phyloP scores from a whole-genome alignment of 768 basidiomycete species.

The Boletus speciosus region DNA sequence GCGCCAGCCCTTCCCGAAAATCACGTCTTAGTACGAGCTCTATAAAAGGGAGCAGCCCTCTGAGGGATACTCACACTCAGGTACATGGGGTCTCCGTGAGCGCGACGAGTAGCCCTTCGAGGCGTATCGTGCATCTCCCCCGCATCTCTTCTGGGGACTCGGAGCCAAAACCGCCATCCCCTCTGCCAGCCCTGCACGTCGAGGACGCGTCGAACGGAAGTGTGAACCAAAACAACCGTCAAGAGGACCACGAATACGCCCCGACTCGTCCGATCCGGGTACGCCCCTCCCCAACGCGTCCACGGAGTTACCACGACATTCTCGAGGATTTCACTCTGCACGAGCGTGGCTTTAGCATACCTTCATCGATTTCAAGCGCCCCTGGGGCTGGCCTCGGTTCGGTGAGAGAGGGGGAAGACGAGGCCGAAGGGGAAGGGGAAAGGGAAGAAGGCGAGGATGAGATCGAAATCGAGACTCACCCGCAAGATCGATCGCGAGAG shows the following conservation, averaged over 20 bases:
- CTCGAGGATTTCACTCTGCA: slow-evolving; percentile 57
- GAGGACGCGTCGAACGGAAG: background rate
- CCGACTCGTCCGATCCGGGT: slow-evolving; percentile 27
- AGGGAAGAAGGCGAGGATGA: background rate
- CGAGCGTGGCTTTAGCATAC: slow-evolving; percentile 28
- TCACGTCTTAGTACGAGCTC: slow-evolving; percentile 24
- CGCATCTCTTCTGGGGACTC: slow-evolving; percentile 18
- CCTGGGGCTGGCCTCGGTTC: slow-evolving; percentile 22
- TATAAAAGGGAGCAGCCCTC: slow-evolving; percentile 16
- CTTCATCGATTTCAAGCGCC: slow-evolving; percentile 29
- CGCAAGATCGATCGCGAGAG: background rate
- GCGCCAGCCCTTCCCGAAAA: slow-evolving; percentile 21
- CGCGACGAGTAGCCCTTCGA: slow-evolving; percentile 21
- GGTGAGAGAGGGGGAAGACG: slow-evolving; percentile 20
- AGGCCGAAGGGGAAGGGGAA: background rate
- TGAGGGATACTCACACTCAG: slow-evolving; percentile 14
- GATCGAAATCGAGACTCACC: background rate
- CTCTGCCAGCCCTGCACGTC: background rate
- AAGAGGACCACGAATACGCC: slow-evolving; percentile 5
- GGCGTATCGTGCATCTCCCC: slow-evolving; percentile 19
- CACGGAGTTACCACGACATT: slow-evolving; percentile 65
- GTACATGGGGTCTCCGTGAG: slow-evolving; percentile 8
- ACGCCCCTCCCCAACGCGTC: slow-evolving; percentile 38
- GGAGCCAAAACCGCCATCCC: slow-evolving; percentile 9
- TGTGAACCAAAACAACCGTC: background rate